Evolutionary conservation across 108 stramenopile species (phyloP).

Genomic region (Schizochytrium sp.): DNA sequence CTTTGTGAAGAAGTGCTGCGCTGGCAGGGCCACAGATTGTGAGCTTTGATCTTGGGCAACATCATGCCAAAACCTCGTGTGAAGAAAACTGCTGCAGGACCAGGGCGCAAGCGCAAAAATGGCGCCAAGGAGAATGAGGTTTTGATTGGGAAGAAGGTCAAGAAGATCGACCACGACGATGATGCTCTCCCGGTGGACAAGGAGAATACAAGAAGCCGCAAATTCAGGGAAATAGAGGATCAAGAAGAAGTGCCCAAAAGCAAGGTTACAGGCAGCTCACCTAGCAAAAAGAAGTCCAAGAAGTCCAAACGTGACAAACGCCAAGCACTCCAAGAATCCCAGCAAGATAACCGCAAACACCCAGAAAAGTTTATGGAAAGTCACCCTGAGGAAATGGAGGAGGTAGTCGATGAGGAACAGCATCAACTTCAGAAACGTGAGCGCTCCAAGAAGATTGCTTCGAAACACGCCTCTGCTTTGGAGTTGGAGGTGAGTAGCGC

Average conservation of each 20-base stretch:
- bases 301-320: no score
- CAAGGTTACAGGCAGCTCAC: background rate
- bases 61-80: background rate
- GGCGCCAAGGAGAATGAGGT: conserved; percentile 11
- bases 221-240: background rate
- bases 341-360: no score
- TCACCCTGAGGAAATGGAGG: no score
- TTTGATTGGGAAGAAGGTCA: background rate
- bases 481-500: no score
- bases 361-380: no score
- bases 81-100: background rate
- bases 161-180: background rate
- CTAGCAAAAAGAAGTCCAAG: background rate
- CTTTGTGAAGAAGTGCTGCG: background rate
- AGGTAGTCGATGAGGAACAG: no score
- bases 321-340: no score
- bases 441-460: no score
- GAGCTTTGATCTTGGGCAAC: background rate
- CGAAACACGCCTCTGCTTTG: no score
- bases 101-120: background rate
- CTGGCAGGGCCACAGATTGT: background rate
- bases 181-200: background rate
- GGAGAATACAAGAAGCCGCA: background rate
- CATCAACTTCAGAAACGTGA: no score
- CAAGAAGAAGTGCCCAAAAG: background rate